Conservation (phyloP, 495 filamentous ascomycete genomes). For the Astrothelium subdiscretum region DNA sequence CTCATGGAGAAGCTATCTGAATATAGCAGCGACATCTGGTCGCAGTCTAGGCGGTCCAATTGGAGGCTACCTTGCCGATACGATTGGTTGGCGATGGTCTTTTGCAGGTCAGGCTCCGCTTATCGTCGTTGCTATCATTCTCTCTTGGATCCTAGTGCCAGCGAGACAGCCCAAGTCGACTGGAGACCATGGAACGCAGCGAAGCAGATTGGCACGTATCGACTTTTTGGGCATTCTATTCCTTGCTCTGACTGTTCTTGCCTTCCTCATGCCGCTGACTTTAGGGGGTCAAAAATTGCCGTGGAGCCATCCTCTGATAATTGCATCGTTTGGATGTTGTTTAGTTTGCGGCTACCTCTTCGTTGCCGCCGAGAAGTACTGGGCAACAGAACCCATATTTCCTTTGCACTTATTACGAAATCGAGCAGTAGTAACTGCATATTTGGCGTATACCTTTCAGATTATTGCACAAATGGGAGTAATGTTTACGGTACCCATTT, state of each 20-base stretch:
- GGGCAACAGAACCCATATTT: conserved; percentile 49
- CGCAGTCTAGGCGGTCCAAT: conserved; percentile 53
- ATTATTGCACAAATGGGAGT: conserved; percentile 46
- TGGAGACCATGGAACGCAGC: conserved; percentile 19
- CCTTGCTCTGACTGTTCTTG: conserved; percentile 37
- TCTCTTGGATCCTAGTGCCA: conserved; percentile 36
- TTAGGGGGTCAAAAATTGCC: conserved; percentile 46
- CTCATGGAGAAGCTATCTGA: conserved; percentile 54
- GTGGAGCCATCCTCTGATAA: conserved; percentile 41
- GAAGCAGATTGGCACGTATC: conserved; percentile 29
- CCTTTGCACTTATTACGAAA: conserved; percentile 45
- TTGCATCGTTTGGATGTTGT: conserved; percentile 23
- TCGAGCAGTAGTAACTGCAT: conserved; percentile 43
- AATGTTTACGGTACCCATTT: conserved; percentile 53
- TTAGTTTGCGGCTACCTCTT: conserved; percentile 37
- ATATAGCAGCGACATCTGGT: conserved; percentile 51
- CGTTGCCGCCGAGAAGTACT: conserved; percentile 37
- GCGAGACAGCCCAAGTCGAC: conserved; percentile 40
- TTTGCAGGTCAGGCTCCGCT: conserved; percentile 50
- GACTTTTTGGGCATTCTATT: conserved; percentile 47
- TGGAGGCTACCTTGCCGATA: conserved; percentile 53
- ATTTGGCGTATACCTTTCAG: conserved; percentile 42
- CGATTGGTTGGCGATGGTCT: conserved; percentile 37
- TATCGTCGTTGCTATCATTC: conserved; percentile 41
- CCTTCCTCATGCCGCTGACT: conserved; percentile 45